Evolutionary conservation across 345 rosid species (phyloP).

Genomic region (Brassica rapa): DNA sequence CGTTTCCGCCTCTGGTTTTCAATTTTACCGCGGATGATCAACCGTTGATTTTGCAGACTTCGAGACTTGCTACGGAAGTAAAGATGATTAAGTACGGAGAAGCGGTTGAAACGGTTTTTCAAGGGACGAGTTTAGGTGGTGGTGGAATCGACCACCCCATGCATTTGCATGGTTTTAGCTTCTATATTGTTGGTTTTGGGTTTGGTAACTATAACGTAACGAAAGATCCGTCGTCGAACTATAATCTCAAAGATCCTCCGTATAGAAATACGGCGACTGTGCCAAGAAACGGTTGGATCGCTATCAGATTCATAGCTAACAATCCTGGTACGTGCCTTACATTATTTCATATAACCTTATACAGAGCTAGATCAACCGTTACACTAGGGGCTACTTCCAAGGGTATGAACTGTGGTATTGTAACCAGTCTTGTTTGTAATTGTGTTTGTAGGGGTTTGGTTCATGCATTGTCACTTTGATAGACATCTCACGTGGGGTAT

Average conservation of each 20-base stretch:
- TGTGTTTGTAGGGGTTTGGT: conserved; percentile 45
- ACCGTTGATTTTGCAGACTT: conserved; percentile 18
- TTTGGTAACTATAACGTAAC: conserved; percentile 27
- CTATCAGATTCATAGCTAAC: conserved; percentile 26
- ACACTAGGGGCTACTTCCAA: neutral
- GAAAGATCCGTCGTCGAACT: conserved; percentile 9
- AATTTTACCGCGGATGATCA: conserved; percentile 32
- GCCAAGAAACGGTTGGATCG: conserved; percentile 30
- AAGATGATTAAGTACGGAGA: conserved; percentile 15
- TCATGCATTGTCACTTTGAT: conserved; percentile 46
- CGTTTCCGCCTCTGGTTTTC: conserved; percentile 34
- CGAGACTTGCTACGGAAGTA: conserved; percentile 33
- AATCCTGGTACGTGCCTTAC: conserved; percentile 33
- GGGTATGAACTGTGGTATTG: neutral
- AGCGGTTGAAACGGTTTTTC: conserved; percentile 23
- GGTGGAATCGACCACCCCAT: conserved; percentile 36
- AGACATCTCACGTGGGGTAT: conserved; percentile 48
- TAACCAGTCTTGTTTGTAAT: neutral
- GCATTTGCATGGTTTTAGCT: conserved; percentile 38
- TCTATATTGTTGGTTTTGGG: conserved; percentile 27
- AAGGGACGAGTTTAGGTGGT: conserved; percentile 31
- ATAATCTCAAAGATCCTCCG: conserved; percentile 33
- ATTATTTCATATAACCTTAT: neutral
- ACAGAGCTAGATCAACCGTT: neutral
- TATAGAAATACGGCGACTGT: conserved; percentile 31